Evolutionary conservation across 495 filamentous ascomycete genomes (phyloP).

Genomic region (Friedmanniomyces endolithicus): DNA sequence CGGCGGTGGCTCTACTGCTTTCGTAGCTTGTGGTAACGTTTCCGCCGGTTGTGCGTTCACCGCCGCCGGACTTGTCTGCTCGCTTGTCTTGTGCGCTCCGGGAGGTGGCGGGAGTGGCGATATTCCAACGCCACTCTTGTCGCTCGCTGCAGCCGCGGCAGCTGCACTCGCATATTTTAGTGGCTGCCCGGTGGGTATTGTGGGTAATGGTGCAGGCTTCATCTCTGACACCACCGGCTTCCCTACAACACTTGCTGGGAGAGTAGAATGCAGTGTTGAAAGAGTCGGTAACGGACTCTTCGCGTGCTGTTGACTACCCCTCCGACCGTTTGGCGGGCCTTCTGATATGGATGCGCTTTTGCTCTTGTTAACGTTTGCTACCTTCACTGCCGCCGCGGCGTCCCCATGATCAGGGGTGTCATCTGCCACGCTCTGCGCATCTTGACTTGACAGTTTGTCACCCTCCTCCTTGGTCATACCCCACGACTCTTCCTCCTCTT

Average conservation of each 20-base stretch:
- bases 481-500: constrained; percentile 74
- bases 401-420: constrained; percentile 54
- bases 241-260: constrained; percentile 48
- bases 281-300: constrained; percentile 86
- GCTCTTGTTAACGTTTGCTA: constrained; percentile 38
- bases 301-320: constrained; percentile 71
- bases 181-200: constrained; percentile 72
- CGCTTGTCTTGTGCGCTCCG: constrained; percentile 34
- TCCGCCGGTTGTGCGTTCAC: constrained; percentile 41
- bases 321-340: constrained; percentile 32
- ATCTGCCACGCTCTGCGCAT: constrained; percentile 84
- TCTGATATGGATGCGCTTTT: constrained; percentile 37
- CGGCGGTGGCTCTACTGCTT: constrained; percentile 31
- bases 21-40: constrained; percentile 28
- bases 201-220: constrained; percentile 86
- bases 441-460: constrained; percentile 86
- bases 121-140: constrained; percentile 80
- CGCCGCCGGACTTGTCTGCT: constrained; percentile 35
- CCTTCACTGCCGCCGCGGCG: constrained; percentile 33
- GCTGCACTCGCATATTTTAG: constrained; percentile 95
- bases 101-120: constrained; percentile 82
- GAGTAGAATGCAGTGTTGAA: constrained; percentile 65
- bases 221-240: constrained; percentile 41
- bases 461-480: constrained; percentile 70
- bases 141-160: constrained; percentile 84